Evolutionary conservation across 2,329 filamentous ascomycete genomes (phyloP).

Genomic region (Periconia sp.): DNA sequence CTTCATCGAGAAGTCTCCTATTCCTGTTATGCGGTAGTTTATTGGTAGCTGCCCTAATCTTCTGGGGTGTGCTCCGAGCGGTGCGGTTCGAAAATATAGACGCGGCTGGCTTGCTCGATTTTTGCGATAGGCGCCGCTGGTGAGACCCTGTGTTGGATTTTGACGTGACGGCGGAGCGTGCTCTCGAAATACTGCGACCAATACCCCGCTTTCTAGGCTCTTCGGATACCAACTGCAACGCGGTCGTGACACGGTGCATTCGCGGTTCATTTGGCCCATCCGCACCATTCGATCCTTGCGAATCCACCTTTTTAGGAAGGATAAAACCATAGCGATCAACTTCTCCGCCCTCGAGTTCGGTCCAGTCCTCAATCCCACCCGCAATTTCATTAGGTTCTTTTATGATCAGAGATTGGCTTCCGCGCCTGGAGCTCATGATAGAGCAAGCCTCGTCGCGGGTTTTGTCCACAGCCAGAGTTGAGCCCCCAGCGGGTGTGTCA

Average conservation of each 20-base stretch:
- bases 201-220: constrained; percentile 57
- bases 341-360: constrained; percentile 59
- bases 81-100: constrained; percentile 41
- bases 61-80: constrained; percentile 41
- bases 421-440: constrained; percentile 29
- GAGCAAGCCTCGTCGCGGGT: constrained; percentile 31
- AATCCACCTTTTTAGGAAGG: constrained; percentile 43
- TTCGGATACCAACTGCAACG: constrained; percentile 58
- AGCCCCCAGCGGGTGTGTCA: constrained; percentile 27
- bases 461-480: constrained; percentile 29
- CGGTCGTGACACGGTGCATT: constrained; percentile 62
- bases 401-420: constrained; percentile 40
- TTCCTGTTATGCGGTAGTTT: constrained; percentile 56
- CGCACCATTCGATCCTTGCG: constrained; percentile 29
- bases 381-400: constrained; percentile 60
- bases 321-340: constrained; percentile 70
- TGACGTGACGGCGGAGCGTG: constrained; percentile 45
- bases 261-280: constrained; percentile 37
- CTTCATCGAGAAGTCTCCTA: constrained; percentile 59
- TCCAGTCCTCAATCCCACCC: constrained; percentile 67
- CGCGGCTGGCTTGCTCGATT: constrained; percentile 46
- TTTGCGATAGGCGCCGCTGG: constrained; percentile 44
- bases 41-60: constrained; percentile 56
- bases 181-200: constrained; percentile 52
- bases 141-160: constrained; percentile 43